A percentile compares a stretch with the other conserved stretches of the same genome.
Evolutionary conservation across 805 yeast species (phyloP).

Genomic region (Candida peoriensis): DNA sequence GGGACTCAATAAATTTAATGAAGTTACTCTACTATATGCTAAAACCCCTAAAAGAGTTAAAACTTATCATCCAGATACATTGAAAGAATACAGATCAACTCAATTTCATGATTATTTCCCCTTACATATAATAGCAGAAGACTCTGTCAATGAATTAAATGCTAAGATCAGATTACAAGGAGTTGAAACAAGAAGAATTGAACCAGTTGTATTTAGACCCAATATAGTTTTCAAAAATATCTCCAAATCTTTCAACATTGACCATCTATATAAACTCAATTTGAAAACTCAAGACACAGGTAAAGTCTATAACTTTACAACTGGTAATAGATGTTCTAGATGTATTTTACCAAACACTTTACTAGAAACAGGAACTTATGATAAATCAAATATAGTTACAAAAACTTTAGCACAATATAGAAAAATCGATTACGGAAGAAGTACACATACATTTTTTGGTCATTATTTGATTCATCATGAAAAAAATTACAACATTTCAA

Average conservation of each 20-base stretch:
- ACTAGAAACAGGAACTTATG: constrained; percentile 13
- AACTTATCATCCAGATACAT: constrained; percentile 14
- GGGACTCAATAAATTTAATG: constrained; percentile 12
- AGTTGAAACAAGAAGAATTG: too few relatives aligned
- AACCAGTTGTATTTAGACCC: constrained; percentile 17
- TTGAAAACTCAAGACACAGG: background rate
- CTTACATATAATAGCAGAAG: constrained; percentile 12
- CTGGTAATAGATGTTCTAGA: constrained; percentile 17
- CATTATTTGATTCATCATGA: constrained; percentile 16
- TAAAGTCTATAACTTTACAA: constrained; percentile 10
- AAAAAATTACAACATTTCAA: constrained; percentile 13
- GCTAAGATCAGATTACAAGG: constrained; percentile 5
- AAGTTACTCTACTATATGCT: constrained; percentile 15
- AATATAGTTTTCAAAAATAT: constrained; percentile 12
- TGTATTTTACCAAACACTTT: constrained; percentile 20
- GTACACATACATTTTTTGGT: constrained; percentile 13
- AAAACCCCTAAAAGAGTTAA: constrained; percentile 13
- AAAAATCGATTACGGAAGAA: constrained; percentile 13
- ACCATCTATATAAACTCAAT: constrained; percentile 12
- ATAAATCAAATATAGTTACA: constrained; percentile 13
- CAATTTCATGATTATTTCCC: constrained; percentile 23
- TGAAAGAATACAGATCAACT: constrained; percentile 9
- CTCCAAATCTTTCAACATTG: constrained; percentile 5
- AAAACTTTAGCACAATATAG: constrained; percentile 14
- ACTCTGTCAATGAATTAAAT: constrained; percentile 13